These are phyloP conservation scores for Fusarium keratoplasticum DNA, from an alignment of 2,329 filamentous ascomycete species.

Conservation along the genomic window DNA sequence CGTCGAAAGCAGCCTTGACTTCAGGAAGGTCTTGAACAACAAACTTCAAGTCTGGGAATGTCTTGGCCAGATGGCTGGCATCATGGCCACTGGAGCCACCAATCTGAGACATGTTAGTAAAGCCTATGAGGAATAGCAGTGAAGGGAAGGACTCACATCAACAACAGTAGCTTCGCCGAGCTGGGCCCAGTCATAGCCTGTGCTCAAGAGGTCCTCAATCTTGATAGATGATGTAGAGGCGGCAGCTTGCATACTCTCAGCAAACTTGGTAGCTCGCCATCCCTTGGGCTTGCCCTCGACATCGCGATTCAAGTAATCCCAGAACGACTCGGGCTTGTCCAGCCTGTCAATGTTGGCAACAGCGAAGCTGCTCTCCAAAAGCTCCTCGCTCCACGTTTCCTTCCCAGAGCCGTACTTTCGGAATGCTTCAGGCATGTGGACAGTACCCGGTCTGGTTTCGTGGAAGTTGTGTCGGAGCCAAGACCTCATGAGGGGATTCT, in stretches of 20 bases:
- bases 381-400: constrained; percentile 45
- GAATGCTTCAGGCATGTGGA: constrained; percentile 46
- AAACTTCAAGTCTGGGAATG: constrained; percentile 50
- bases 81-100: constrained; percentile 44
- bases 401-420: constrained; percentile 46
- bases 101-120: constrained; percentile 26
- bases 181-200: constrained; percentile 36
- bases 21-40: constrained; percentile 62
- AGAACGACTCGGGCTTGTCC: constrained; percentile 15
- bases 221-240: constrained; percentile 1
- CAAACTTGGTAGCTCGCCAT: constrained; percentile 23
- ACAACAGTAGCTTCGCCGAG: constrained; percentile 42
- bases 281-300: constrained; percentile 32
- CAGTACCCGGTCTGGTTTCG: constrained; percentile 47
- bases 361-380: constrained; percentile 49
- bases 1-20: constrained; percentile 40
- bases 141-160: constrained; percentile 36
- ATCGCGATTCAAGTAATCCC: constrained; percentile 20
- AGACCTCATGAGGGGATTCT: background rate
- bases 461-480: constrained; percentile 49
- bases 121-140: background rate
- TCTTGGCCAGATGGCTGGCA: constrained; percentile 33
- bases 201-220: constrained; percentile 18
- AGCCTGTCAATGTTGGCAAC: constrained; percentile 35
- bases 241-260: constrained; percentile 27